These are phyloP conservation scores for Rubroshorea leprosula DNA, from an alignment of 345 rosid species.

Conservation along the genomic window DNA sequence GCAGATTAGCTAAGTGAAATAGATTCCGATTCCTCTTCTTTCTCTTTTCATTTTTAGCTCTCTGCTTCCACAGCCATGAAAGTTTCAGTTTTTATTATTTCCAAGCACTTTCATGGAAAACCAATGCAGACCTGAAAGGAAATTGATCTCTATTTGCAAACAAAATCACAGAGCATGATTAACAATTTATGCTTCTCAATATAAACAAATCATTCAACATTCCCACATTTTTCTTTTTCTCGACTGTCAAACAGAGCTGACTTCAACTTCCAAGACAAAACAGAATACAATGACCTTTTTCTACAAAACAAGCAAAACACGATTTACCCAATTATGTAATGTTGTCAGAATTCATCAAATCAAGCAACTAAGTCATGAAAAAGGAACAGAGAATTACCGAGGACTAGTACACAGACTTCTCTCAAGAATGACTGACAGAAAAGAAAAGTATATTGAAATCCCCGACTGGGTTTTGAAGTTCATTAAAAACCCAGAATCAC, in stretches of 20 bases:
- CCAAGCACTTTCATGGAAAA: conserved; percentile 8
- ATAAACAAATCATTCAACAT: not conserved
- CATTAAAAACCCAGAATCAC: conserved; percentile 19
- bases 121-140: not conserved
- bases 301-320: not conserved
- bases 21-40: not conserved
- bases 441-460: conserved; percentile 18
- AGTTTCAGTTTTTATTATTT: not conserved
- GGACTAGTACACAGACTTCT: conserved; percentile 14
- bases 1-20: not conserved
- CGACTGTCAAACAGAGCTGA: not conserved
- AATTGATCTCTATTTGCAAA: not conserved
- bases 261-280: not conserved
- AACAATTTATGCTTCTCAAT: not conserved
- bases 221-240: not conserved
- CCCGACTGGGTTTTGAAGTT: conserved; percentile 27
- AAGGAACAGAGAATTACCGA: conserved; percentile 32
- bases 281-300: conserved; percentile 2
- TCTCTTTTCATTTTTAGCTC: too few relatives aligned
- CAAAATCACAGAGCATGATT: not conserved
- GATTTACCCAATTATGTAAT: not conserved
- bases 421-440: conserved; percentile 15
- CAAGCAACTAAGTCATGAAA: conserved; percentile 8
- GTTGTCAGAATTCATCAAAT: conserved; percentile 5
- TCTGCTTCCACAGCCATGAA: too few relatives aligned